Base-by-base conservation (phyloP, 2,329 filamentous ascomycete species). In the Aspergillus intermedius region DNA sequence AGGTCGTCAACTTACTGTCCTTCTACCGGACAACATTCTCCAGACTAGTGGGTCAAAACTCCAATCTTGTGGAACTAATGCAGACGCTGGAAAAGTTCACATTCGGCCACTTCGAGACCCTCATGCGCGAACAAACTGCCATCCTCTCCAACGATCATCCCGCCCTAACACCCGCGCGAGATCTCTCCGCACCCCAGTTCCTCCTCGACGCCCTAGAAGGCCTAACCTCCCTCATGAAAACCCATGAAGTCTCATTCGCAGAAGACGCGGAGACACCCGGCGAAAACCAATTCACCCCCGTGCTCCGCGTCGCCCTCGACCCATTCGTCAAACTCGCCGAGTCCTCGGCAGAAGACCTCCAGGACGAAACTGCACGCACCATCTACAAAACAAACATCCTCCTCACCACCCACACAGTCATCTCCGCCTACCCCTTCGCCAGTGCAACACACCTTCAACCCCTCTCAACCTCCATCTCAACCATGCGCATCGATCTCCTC, bases 1-100 rank as follows among this genome's bases (percentile, higher is more conserved):
- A 90, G 65, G 82, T 97, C 37, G 84, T 88, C 9, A 96, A 95
- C 59, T 75, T 98, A 1, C 77, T 97, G 39, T 83, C 82, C 37
- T 98, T 98, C 70, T 98, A 98, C 70, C 83, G 82, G 25, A 77
- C 82, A 53, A 96, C 91, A 1, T 96, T 97, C 64, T 74, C 82
- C 13, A 91, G 86, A 58, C 76, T 97, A 0, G 75, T 97, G 0
- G 86, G 87, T 2, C 59, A 76, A 2, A 76, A 83, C 9, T 88
- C 88, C 0, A 75, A 79, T 7, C 74, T 96, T 0, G 75, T 91
- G 0, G 83, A 86, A 3, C 78, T 84, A 2, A 80, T 95, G 45
- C 70, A 73, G 3, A 78, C 74, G 2, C 74, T 96, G 1, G 85
- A 93, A 63, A 78, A 82, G 15, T 88, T 88, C 51, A 88, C 91